Evolutionary conservation across 2,329 filamentous ascomycete species (phyloP), one percentile per base, ranked within the genome.

Genomic region (Penicillium corylophilum): DNA sequence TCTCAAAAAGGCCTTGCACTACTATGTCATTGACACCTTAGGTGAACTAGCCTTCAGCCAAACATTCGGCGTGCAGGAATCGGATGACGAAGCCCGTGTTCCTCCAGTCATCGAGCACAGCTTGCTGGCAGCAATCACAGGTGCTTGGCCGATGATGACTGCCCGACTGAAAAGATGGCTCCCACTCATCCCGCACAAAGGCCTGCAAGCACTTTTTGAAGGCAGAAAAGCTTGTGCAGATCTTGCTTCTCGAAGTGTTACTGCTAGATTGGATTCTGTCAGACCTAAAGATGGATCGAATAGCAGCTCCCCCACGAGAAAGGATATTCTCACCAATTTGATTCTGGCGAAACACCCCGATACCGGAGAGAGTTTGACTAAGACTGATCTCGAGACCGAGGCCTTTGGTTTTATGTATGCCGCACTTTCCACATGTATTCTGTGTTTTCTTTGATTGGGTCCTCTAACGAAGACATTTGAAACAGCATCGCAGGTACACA

Each of bases 371-470:
- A 48, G 38, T 1, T 53, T 74, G n/a, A 62, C 59, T 1, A 57
- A 62, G 35, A 47, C 33, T 1, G 70, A 73, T 26, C 51, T 73
- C 1, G 64, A 70, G 45, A 66, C 70, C 0, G 69, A 73, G 43
- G 69, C 69, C 3, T 73, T 72, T 57, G 70, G 66, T 1, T 70
- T 71, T 44, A 70, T 73, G 69, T 70, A 58, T 56, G 46, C 5
- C 13, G 29, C 29, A 15, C 13, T 33, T 29, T 33, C 29, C 7
- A n/a, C 13, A 7, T 13, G 7, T 33, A 5, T 33, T 13, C 60
- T 13, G 7, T 33, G 5, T 33, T 13, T 60, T 54, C 64, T 13
- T 18, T 23, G 3, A 4, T 22, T 3, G 1, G 8, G 36, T 28
- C 7, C 9, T 2, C 36, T 39, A 10, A 39, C 36, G 7, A 16